A percentile compares a stretch with the other conserved stretches of the same genome.
Evolutionary conservation across 2,329 filamentous ascomycete genomes (phyloP).

Genomic region (Bimuria novae-zelandiae): DNA sequence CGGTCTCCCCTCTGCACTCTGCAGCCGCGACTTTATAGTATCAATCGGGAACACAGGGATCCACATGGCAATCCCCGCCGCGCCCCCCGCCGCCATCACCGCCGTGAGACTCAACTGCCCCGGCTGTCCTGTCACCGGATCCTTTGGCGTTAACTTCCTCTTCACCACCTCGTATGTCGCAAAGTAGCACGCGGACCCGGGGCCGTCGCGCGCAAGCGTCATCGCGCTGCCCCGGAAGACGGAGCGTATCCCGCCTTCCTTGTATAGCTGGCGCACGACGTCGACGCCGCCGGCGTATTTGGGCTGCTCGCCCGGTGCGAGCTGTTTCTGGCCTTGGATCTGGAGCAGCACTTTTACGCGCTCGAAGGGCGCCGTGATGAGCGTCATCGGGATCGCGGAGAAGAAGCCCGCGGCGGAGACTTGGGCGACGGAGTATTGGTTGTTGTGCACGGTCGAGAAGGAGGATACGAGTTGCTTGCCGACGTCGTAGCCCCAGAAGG

Average conservation of each 20-base stretch:
- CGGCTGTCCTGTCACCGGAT: constrained; percentile 70
- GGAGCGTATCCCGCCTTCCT: constrained; percentile 83
- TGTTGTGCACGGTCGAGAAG: constrained; percentile 68
- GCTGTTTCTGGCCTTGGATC: constrained; percentile 88
- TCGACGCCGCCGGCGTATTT: constrained; percentile 86
- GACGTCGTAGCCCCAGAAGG: constrained; percentile 87
- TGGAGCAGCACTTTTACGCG: constrained; percentile 98
- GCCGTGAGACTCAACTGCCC: constrained; percentile 82
- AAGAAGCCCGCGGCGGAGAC: constrained; percentile 90
- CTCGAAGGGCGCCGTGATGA: constrained; percentile 98
- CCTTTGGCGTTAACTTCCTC: constrained; percentile 79
- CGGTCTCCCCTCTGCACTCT: constrained; percentile 85
- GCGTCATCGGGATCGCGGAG: constrained; percentile 94
- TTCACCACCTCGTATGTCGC: constrained; percentile 97
- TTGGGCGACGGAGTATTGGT: constrained; percentile 80
- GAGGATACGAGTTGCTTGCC: constrained; percentile 84
- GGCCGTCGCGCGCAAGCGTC: constrained; percentile 91
- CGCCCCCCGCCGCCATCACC: constrained; percentile 83
- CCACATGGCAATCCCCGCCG: constrained; percentile 97
- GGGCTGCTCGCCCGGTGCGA: constrained; percentile 87
- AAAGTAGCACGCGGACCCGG: constrained; percentile 93
- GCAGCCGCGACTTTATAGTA: constrained; percentile 91
- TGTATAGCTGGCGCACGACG: constrained; percentile 91
- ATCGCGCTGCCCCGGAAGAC: constrained; percentile 91
- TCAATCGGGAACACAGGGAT: constrained; percentile 98